These are phyloP conservation scores for Boechera retrofracta DNA, from an alignment of 345 rosid species.

Conservation along the genomic window DNA sequence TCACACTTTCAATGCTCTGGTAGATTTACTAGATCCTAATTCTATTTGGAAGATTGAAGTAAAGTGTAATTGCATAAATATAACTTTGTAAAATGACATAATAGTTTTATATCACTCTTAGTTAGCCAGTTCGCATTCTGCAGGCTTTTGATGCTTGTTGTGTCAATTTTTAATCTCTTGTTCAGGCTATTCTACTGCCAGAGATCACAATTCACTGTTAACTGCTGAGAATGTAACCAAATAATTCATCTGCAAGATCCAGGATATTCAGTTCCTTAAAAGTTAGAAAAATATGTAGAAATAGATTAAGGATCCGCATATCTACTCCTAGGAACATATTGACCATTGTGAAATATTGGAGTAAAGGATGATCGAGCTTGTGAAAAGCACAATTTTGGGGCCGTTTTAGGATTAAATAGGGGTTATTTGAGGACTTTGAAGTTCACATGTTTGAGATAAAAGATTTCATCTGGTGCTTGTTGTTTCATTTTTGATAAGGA, in stretches of 20 bases:
- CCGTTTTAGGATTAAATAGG: not conserved
- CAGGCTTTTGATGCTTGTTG: conserved; percentile 14
- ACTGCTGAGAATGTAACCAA: conserved; percentile 21
- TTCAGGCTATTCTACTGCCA: conserved; percentile 10
- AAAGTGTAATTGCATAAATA: not conserved
- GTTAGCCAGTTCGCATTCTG: conserved; percentile 5
- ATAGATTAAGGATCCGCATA: not conserved
- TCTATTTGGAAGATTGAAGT: conserved; percentile 9
- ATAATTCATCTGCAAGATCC: not conserved
- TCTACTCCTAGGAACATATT: conserved; percentile 11
- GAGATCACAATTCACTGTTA: conserved; percentile 21
- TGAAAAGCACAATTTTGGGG: not conserved
- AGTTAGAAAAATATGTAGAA: not conserved
- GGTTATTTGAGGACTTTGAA: conserved; percentile 17
- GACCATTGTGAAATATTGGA: conserved; percentile 6
- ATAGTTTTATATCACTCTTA: not conserved
- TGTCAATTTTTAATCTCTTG: conserved; percentile 1
- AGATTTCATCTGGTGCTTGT: conserved; percentile 3
- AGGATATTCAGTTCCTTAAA: not conserved
- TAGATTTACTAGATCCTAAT: conserved; percentile 26
- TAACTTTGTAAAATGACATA: not conserved
- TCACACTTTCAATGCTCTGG: conserved; percentile 16
- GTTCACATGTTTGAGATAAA: conserved; percentile 1
- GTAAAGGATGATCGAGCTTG: not conserved
- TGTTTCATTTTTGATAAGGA: not conserved